phyloP scores from a whole-genome alignment of 1,284 basidiomycete species.

The Ustilago esculenta region DNA sequence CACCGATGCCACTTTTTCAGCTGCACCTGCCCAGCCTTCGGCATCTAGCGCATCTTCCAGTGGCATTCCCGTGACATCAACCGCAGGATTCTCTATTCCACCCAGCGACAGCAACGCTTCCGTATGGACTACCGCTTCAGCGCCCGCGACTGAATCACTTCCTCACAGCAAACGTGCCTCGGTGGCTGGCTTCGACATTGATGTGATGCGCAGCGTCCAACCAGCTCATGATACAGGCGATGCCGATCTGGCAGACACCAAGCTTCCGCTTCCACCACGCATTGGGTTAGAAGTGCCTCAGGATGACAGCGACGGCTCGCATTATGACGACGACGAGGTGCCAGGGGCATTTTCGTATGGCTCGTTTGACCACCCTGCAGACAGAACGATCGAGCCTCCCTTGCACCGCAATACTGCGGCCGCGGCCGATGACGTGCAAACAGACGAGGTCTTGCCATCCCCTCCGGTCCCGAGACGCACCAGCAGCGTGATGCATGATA shows the following conservation, averaged over 20 bases:
- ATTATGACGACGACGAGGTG: slow-evolving; percentile 42
- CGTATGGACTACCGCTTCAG: slow-evolving; percentile 35
- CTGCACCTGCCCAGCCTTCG: background rate
- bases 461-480: slow-evolving; percentile 39
- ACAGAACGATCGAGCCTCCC: slow-evolving; percentile 18
- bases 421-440: background rate
- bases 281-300: slow-evolving; percentile 14
- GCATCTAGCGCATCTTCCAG: slow-evolving; percentile 1
- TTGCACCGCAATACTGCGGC: background rate
- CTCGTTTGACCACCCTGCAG: slow-evolving; percentile 19
- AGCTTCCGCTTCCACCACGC: slow-evolving; percentile 4
- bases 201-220: slow-evolving; percentile 31
- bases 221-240: slow-evolving; percentile 5
- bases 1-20: background rate
- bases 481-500: slow-evolving; percentile 33
- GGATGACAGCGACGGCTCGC: slow-evolving; percentile 47
- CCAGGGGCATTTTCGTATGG: slow-evolving; percentile 9
- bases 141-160: slow-evolving; percentile 6
- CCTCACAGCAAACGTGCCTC: slow-evolving; percentile 43
- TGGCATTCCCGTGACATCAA: slow-evolving; percentile 6
- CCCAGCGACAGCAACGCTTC: slow-evolving; percentile 41
- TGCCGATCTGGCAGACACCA: background rate
- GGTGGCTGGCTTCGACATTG: slow-evolving; percentile 33
- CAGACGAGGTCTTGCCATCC: slow-evolving; percentile 32
- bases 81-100: slow-evolving; percentile 17